phyloP scores from a whole-genome alignment of 2,329 filamentous ascomycete species.

The Drechslerella dactyloides region DNA sequence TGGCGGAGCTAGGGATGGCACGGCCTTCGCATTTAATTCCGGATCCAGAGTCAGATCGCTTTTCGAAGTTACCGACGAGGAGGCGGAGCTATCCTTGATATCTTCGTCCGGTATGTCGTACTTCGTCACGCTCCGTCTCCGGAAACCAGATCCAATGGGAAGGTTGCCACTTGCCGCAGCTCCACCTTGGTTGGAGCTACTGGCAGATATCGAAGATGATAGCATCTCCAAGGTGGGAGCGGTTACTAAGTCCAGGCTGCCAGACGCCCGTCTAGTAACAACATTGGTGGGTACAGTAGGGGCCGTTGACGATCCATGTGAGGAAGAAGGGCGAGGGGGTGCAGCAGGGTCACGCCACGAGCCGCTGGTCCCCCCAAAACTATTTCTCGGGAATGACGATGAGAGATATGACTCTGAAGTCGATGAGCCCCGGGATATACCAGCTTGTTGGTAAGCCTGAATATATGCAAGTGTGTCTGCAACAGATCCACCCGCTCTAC shows the following conservation, averaged over 20 bases:
- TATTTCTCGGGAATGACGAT: slow-evolving; percentile 47
- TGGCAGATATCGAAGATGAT: slow-evolving; percentile 34
- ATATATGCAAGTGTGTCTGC: slow-evolving; percentile 48
- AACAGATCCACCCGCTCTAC: slow-evolving; percentile 39
- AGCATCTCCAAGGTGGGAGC: slow-evolving; percentile 47
- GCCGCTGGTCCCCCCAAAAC: slow-evolving; percentile 30
- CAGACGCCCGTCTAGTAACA: slow-evolving; percentile 37
- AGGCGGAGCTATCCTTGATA: slow-evolving; percentile 51
- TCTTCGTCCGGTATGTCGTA: slow-evolving; percentile 50
- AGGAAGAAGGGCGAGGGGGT: slow-evolving; percentile 46
- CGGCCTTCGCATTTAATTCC: slow-evolving; percentile 13
- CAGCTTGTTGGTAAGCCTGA: slow-evolving; percentile 43
- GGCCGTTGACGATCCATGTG: slow-evolving; percentile 22
- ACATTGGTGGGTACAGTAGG: slow-evolving; percentile 30
- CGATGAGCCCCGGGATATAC: slow-evolving; percentile 46
- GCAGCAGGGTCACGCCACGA: slow-evolving; percentile 40
- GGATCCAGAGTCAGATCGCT: slow-evolving; percentile 30
- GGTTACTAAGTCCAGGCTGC: slow-evolving; percentile 33
- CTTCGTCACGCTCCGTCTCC: slow-evolving; percentile 48
- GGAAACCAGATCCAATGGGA: slow-evolving; percentile 35
- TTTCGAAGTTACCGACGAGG: slow-evolving; percentile 48
- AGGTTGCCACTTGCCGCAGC: slow-evolving; percentile 34
- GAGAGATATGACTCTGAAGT: slow-evolving; percentile 46
- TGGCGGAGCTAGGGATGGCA: not conserved
- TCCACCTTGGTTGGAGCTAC: slow-evolving; percentile 10